Evolutionary conservation across 495 filamentous ascomycete genomes (phyloP).

Genomic region (Tuber indicum): DNA sequence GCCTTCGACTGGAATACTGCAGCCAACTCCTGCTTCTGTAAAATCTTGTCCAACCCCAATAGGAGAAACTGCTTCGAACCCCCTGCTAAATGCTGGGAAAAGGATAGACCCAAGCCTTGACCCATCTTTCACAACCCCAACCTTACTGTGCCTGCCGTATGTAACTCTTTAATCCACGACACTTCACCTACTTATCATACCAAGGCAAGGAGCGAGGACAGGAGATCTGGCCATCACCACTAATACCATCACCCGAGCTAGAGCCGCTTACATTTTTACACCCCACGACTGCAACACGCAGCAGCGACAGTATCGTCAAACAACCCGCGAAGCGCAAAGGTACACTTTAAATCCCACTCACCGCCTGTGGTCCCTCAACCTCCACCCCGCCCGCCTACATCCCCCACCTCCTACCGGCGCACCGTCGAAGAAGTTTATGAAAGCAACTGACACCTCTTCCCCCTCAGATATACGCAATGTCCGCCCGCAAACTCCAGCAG

Average conservation of each 20-base stretch:
- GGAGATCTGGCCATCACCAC: neutral
- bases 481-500: conserved; percentile 87
- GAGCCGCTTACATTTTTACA: conserved; percentile 2
- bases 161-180: conserved; percentile 10
- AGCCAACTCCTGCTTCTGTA: conserved; percentile 1
- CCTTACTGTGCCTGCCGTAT: neutral
- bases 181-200: conserved; percentile 20
- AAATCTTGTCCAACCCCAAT: conserved; percentile 1
- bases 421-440: conserved; percentile 1
- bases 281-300: neutral
- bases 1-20: neutral
- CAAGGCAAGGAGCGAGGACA: conserved; percentile 8
- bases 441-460: conserved; percentile 24
- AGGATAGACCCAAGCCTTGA: conserved; percentile 1
- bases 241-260: neutral
- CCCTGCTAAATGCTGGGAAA: neutral
- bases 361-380: conserved; percentile 6
- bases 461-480: conserved; percentile 56
- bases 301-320: conserved; percentile 16
- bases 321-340: conserved; percentile 16
- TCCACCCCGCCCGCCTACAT: conserved; percentile 12
- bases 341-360: neutral
- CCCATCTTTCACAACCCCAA: neutral
- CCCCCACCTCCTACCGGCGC: conserved; percentile 20
- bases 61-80: neutral